A percentile compares a stretch with the other conserved stretches of the same genome.
phyloP scores from a whole-genome alignment of 805 yeast species.

The Tanozyma kutaoensis region DNA sequence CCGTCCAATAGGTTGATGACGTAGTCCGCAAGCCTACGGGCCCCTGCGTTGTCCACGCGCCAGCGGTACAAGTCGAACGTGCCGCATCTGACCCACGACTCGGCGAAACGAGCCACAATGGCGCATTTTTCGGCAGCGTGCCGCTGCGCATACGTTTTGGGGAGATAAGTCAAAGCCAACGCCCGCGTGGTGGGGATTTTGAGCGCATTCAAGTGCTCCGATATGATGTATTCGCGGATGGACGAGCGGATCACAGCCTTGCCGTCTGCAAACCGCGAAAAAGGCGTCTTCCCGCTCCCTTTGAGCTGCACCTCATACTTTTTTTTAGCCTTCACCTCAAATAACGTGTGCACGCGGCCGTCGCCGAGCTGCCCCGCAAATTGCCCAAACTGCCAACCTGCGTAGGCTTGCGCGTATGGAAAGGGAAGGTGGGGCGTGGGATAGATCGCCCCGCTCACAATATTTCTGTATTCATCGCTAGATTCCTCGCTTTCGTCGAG shows the following conservation, averaged over 20 bases:
- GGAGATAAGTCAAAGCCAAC: conserved; percentile 55
- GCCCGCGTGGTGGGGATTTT: conserved; percentile 87
- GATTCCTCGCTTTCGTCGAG: conserved; percentile 24
- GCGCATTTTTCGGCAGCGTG: conserved; percentile 71
- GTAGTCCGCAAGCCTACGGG: conserved; percentile 55
- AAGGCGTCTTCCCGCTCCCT: conserved; percentile 90
- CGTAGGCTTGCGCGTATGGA: conserved; percentile 87
- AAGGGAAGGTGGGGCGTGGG: conserved; percentile 20
- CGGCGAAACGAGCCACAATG: conserved; percentile 70
- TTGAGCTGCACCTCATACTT: conserved; percentile 67
- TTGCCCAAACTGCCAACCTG: conserved; percentile 92
- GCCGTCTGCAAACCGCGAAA: conserved; percentile 92
- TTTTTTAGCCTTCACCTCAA: conserved; percentile 41
- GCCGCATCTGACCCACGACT: conserved; percentile 80
- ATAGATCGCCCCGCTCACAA: conserved; percentile 48
- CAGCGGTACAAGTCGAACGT: conserved; percentile 73
- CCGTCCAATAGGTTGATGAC: conserved; percentile 31
- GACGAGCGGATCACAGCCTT: conserved; percentile 85
- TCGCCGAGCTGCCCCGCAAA: conserved; percentile 98
- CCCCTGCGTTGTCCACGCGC: conserved; percentile 54
- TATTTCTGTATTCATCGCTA: conserved; percentile 33
- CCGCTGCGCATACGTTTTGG: conserved; percentile 67
- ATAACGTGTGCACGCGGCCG: conserved; percentile 78
- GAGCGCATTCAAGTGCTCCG: conserved; percentile 68
- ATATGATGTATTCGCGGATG: conserved; percentile 74